Base-by-base conservation (phyloP, 2,329 filamentous ascomycete species). In the Magnaporthales sp. region DNA sequence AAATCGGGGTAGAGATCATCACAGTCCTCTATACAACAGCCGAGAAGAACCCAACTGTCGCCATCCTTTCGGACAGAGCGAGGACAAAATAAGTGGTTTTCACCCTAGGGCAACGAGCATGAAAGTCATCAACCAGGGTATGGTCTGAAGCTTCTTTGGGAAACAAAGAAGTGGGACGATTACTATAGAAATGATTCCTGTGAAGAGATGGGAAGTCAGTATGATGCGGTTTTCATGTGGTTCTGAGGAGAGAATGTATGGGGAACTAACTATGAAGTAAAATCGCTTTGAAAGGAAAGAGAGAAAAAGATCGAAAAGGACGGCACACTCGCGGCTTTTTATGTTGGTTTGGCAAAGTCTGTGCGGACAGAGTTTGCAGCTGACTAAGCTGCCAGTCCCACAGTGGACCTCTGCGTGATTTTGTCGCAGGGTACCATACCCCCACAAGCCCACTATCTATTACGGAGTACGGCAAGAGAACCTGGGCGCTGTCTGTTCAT, bases 171-270 rank as follows among this genome's bases (percentile, higher is more conserved):
- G 85, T 84, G 64, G 86, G 90, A 93, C 88, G 88, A 91, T 85
- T 89, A 93, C 92, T 97, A 93, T 93, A 96, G 91, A 96, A 96
- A 91, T 92, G 91, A 94, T 94, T 93, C 91, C 54, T 58, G 54
- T 58, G 54, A 58, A 24, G 22, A 58, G 22, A 27, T 24, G 22
- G 13, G 13, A 24, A 11, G 54, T 58, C 26, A 58, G 54, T 38
- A 38, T 58, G 54, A 26, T 24, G 38, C 15, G 1, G 1, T 24
- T n/a, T 24, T 58, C n/a, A 26, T 51, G 5, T 8, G 26, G 19
- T 51, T 10, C 24, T 24, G 54, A 7, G 11, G 24, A 58, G 54
- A 9, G 4, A 26, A 9, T 24, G 54, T 51, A n/a, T 51, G 9
- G 54, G 54, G n/a, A 22, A 58, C 54, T 13, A 3, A 58, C 54